These are phyloP conservation scores for Nadsonia fulvescens DNA, from an alignment of 805 yeast genomes.

Conservation along the genomic window DNA sequence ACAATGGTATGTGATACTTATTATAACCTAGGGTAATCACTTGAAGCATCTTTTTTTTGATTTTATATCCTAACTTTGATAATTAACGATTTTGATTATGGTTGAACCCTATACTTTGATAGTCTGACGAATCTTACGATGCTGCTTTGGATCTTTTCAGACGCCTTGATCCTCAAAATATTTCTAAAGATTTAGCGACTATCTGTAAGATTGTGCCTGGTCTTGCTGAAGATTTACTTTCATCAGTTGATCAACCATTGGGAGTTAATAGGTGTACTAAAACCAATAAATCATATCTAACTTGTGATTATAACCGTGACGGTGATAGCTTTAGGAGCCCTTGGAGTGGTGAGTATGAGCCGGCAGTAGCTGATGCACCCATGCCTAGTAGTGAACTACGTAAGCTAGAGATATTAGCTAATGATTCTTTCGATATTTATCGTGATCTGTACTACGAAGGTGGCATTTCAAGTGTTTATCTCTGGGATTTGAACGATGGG, in stretches of 20 bases:
- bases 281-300: slow-evolving; percentile 49
- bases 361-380: slow-evolving; percentile 45
- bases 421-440: slow-evolving; percentile 82
- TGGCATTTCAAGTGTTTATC: slow-evolving; percentile 72
- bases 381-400: slow-evolving; percentile 52
- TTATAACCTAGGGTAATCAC: too few species aligned
- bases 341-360: slow-evolving; percentile 60
- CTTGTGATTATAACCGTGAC: slow-evolving; percentile 91
- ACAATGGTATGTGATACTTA: too few species aligned
- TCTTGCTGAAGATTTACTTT: slow-evolving; percentile 70
- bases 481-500: slow-evolving; percentile 75
- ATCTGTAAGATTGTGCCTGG: slow-evolving; percentile 40
- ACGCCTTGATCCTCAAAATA: slow-evolving; percentile 51
- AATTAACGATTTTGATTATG: too few species aligned
- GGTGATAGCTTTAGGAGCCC: slow-evolving; percentile 88
- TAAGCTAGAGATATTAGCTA: slow-evolving; percentile 60
- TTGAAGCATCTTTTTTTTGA: too few species aligned
- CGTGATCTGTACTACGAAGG: slow-evolving; percentile 92
- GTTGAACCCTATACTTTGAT: too few species aligned
- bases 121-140: slow-evolving; percentile 37
- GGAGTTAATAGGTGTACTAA: slow-evolving; percentile 29
- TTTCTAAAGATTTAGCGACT: slow-evolving; percentile 27
- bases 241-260: slow-evolving; percentile 79
- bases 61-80: too few species aligned
- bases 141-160: slow-evolving; percentile 66